phyloP scores from a whole-genome alignment of 371 early-diverging fungal species.

The Blastocladiella emersonii region DNA sequence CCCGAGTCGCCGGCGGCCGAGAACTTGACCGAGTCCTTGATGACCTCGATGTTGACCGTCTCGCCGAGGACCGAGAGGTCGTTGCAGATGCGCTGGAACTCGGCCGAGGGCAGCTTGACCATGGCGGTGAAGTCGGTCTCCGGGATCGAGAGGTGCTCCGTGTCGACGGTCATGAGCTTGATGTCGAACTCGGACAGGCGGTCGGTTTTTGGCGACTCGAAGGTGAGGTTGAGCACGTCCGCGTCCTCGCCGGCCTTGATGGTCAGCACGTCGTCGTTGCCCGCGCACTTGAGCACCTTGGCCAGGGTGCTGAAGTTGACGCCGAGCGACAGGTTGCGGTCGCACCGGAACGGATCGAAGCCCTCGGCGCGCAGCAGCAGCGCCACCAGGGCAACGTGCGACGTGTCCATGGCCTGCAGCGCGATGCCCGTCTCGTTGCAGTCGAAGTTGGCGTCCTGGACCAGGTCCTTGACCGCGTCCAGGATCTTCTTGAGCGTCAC shows the following conservation, averaged over 20 bases:
- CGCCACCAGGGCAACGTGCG: constrained; percentile 91
- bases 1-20: constrained; percentile 80
- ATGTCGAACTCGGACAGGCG: constrained; percentile 83
- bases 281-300: constrained; percentile 91
- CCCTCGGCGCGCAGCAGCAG: constrained; percentile 74
- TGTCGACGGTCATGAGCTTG: constrained; percentile 94
- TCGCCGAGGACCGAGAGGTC: constrained; percentile 79
- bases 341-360: constrained; percentile 92
- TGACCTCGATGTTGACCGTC: constrained; percentile 74
- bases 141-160: constrained; percentile 91
- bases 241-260: constrained; percentile 77
- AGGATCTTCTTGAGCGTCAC: constrained; percentile 78
- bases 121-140: constrained; percentile 83
- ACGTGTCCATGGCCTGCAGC: constrained; percentile 98
- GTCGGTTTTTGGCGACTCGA: constrained; percentile 45
- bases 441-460: constrained; percentile 95
- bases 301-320: constrained; percentile 69
- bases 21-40: constrained; percentile 89
- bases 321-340: constrained; percentile 84
- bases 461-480: constrained; percentile 94
- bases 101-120: constrained; percentile 71
- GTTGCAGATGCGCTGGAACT: constrained; percentile 85
- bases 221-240: constrained; percentile 54
- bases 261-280: constrained; percentile 82
- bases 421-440: constrained; percentile 89